Evolutionary conservation across 148 eudicot species (phyloP), one percentile per base, ranked within the genome.

Genomic region (Vaccinium darrowii): DNA sequence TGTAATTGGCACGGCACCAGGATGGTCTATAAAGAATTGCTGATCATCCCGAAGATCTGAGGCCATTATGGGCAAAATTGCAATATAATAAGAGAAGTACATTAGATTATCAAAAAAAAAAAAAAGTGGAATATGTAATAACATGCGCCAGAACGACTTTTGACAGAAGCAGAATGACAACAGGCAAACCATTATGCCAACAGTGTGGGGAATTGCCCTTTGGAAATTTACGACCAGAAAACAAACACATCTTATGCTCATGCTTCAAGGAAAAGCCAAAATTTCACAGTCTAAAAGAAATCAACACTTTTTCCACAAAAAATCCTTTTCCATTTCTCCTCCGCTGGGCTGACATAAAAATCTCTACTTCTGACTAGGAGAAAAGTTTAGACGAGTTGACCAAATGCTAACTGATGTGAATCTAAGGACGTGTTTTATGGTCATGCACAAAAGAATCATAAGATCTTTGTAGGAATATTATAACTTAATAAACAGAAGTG

Each of bases 11-110:
- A 92, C 94, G 33, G 98, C 92, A 78, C 98, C 95, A 50, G 98
- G 98, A 86, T 94, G 98, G 88, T 94, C 98, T 81, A 89, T 84
- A 87, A 93, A 93, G 84, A 92, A 94, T 81, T 94, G 98, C 86
- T 92, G 88, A 89, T 94, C 98, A 85, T 94, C 98, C 86, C 98
- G 95, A 86, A 94, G 94, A 93, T 94, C 98, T 94, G 85, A 72
- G 81, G 83, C 8, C 89, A 91, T 77, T 51, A 82, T 67, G 49
- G 84, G 54, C 75, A 49, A 39, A 47, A 78, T 78, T 13, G 79
- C 36, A 84, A 81, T 79, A 80, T 74, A 72, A 73, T 82, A 49
- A 86, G 84, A 53, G n/a, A 25, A 7, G 57, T 39, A 47, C 43
- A 1, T 65, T 33, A 33, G 36, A 33, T 33, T 33, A 33, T 33